Conservation (phyloP, 2,329 filamentous ascomycete species). For the Ambrosiella beaveri region DNA sequence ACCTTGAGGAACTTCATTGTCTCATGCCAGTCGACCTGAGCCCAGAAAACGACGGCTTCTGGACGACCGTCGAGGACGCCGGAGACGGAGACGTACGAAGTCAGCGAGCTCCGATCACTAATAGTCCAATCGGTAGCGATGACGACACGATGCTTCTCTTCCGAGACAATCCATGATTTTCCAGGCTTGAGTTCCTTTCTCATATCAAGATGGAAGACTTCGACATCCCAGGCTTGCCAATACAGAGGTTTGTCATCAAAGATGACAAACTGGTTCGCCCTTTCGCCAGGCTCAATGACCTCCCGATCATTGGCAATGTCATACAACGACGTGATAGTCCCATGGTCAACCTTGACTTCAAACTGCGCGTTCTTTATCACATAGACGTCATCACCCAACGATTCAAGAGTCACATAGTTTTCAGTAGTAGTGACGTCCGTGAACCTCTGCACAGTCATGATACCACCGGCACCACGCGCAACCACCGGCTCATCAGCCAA, state of each 20-base stretch:
- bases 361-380: constrained; percentile 65
- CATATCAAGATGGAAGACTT: constrained; percentile 85
- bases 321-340: constrained; percentile 68
- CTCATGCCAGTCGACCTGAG: constrained; percentile 92
- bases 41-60: constrained; percentile 35
- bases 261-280: constrained; percentile 81
- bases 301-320: constrained; percentile 61
- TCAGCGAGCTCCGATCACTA: constrained; percentile 70
- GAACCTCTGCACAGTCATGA: no score
- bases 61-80: constrained; percentile 34
- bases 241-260: constrained; percentile 96
- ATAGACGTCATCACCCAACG: constrained; percentile 45
- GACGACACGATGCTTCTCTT: constrained; percentile 45
- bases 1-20: constrained; percentile 97
- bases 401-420: constrained; percentile 29
- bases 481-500: no score
- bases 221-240: constrained; percentile 97
- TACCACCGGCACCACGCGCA: no score
- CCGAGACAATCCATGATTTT: constrained; percentile 53
- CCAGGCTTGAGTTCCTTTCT: constrained; percentile 56
- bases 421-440: neutral
- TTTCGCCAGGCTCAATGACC: constrained; percentile 52
- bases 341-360: constrained; percentile 52
- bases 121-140: constrained; percentile 74
- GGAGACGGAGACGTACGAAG: constrained; percentile 69